phyloP scores from a whole-genome alignment of 2,329 filamentous ascomycete species.

The Colletotrichum lentis region DNA sequence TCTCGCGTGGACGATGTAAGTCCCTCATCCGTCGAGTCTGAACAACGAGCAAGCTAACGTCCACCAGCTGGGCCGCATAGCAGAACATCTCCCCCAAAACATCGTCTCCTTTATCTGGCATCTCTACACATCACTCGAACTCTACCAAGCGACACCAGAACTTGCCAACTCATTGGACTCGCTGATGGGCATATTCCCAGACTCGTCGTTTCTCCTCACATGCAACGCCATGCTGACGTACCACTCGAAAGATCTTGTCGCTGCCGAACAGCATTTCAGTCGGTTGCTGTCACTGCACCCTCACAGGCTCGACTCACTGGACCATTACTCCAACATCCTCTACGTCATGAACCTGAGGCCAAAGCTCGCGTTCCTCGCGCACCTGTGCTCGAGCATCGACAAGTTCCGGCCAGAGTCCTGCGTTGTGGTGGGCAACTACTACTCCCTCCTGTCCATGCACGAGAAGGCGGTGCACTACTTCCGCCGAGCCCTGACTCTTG shows the following conservation, averaged over 20 bases:
- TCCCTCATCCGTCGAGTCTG: conserved; percentile 33
- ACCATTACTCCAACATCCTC: conserved; percentile 96
- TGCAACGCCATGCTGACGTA: conserved; percentile 89
- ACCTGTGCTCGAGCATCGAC: conserved; percentile 88
- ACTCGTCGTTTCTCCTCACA: conserved; percentile 87
- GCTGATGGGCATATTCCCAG: conserved; percentile 84
- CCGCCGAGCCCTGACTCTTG: conserved; percentile 86
- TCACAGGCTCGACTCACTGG: conserved; percentile 83
- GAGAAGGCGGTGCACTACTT: conserved; percentile 99
- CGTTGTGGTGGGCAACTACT: conserved; percentile 97
- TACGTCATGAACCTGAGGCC: conserved; percentile 90
- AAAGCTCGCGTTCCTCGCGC: conserved; percentile 90
- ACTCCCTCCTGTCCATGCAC: conserved; percentile 90
- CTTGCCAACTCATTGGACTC: conserved; percentile 79
- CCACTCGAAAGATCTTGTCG: conserved; percentile 83
- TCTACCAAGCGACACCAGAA: conserved; percentile 83
- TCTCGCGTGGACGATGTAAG: conserved; percentile 81
- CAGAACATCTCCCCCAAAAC: conserved; percentile 81
- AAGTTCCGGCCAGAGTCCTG: conserved; percentile 97
- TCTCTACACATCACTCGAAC: conserved; percentile 86
- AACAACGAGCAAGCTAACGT: conserved; percentile 42
- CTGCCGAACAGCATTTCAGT: conserved; percentile 74
- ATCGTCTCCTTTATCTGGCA: conserved; percentile 96
- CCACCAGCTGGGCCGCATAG: conserved; percentile 73
- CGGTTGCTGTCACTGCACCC: conserved; percentile 79